Evolutionary conservation across 1,284 basidiomycete genomes (phyloP), one percentile per base, ranked within the genome.

Genomic region (Heterobasidion annosum): DNA sequence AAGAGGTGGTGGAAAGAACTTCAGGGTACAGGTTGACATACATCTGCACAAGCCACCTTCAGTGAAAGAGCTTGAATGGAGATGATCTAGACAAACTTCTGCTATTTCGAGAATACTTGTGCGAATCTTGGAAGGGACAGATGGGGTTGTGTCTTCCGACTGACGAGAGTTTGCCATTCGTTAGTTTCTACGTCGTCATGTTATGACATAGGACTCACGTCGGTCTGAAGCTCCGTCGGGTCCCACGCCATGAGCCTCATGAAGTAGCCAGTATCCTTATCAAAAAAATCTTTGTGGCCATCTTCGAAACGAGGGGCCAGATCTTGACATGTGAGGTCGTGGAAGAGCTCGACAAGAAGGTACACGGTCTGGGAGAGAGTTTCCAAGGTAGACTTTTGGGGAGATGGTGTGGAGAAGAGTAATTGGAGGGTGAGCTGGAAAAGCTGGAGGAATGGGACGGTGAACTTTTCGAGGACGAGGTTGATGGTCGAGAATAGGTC

Each of bases 231-330:
- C 60, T 86, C 79, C 0, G 73, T 71, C 0, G 85, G 82, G 61
- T 91, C 81, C 90, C 91, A 96, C 6, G 76, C 73, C 59, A 97
- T 71, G 62, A 96, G 88, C 54, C 77, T 80, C 57, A 91, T 79
- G 64, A 96, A 87, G 71, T 83, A 83, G 1, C 92, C 91, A 1
- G 68, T 73, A 0, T 73, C 66, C 16, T 82, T 75, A 1, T 76
- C 83, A 68, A 95, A 95, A 67, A 94, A 95, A 57, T 88, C 80
- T 8, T 78, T 73, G 58, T 97, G 83, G 46, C 86, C 77, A 66
- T 99, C 96, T 66, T 99, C 96, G 63, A 99, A 88, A 59, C 86
- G 88, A 8, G 94, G 94, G 5, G 96, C 95, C 19, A 99, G 74
- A 69, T 99, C 96, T 62, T 99, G 97, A 60, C 90, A 92, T 1